Evolutionary conservation across 2,329 filamentous ascomycete genomes (phyloP).

Genomic region (Epichloe uncinata): DNA sequence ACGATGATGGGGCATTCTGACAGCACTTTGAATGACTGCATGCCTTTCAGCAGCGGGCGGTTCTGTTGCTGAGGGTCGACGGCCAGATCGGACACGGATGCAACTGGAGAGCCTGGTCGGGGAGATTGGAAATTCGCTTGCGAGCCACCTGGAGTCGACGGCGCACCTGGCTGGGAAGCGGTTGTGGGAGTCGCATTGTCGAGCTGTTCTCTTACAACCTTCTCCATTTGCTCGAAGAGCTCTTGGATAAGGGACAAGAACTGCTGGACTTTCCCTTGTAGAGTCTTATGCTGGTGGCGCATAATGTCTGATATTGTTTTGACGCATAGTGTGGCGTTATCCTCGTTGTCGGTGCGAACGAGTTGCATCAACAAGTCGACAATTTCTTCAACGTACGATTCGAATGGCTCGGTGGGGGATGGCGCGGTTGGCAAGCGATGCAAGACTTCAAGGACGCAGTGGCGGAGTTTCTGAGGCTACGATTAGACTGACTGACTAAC

Average conservation of each 20-base stretch:
- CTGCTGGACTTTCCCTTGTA: conserved; percentile 66
- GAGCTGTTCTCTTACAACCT: conserved; percentile 88
- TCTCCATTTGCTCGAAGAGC: conserved; percentile 89
- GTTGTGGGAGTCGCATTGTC: conserved; percentile 55
- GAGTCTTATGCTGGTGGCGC: conserved; percentile 76
- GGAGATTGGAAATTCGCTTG: conserved; percentile 73
- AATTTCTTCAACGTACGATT: conserved; percentile 76
- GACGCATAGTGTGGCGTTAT: conserved; percentile 96
- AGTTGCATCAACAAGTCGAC: conserved; percentile 83
- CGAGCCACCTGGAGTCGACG: conserved; percentile 53
- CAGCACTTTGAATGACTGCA: conserved; percentile 98
- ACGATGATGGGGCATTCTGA: conserved; percentile 98
- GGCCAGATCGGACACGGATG: conserved; percentile 67
- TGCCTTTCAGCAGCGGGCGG: conserved; percentile 74
- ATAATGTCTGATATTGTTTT: conserved; percentile 97
- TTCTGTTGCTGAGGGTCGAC: conserved; percentile 70
- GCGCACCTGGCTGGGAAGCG: conserved; percentile 39
- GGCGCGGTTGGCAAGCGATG: conserved; percentile 65
- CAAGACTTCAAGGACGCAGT: conserved; percentile 86
- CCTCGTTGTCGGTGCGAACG: conserved; percentile 87
- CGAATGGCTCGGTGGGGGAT: conserved; percentile 63
- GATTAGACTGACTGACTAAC: conserved; percentile 8
- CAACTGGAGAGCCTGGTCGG: conserved; percentile 77
- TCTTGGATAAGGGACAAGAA: conserved; percentile 90
- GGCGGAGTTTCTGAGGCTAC: conserved; percentile 60